phyloP scores from a whole-genome alignment of 139 green algal species.

The Edaphochlamys debaryana region DNA sequence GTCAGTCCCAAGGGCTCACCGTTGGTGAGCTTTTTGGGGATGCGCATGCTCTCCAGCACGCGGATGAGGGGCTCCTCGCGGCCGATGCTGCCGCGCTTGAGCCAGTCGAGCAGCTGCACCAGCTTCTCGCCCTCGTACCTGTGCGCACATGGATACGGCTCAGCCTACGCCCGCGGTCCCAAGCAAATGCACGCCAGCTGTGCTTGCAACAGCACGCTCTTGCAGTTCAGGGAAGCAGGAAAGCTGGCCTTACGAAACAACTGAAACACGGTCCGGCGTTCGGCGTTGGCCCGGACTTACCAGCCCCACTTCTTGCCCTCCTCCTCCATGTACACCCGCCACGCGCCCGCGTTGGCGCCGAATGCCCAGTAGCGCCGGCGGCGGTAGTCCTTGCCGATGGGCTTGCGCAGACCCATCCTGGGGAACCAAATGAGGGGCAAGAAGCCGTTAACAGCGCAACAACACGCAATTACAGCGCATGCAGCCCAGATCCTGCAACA shows the following conservation, averaged over 20 bases:
- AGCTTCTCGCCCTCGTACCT: conserved; percentile 62
- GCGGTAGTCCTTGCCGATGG: conserved; percentile 73
- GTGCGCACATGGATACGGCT: no score
- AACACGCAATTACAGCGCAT: not conserved
- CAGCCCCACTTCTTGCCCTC: conserved; percentile 68
- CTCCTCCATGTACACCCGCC: conserved; percentile 78
- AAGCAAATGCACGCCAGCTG: no score
- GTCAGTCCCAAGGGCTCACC: no score
- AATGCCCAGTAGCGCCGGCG: conserved; percentile 86
- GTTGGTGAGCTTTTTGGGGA: conserved; percentile 53
- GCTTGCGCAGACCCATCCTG: conserved; percentile 73
- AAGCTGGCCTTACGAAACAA: no score
- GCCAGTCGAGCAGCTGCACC: conserved; percentile 48
- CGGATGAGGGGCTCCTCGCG: conserved; percentile 64
- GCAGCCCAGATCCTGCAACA: no score
- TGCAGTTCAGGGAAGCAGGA: no score
- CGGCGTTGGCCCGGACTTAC: no score
- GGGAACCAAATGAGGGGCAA: not conserved
- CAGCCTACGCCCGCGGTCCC: no score
- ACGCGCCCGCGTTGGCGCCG: conserved; percentile 69
- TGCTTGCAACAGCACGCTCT: no score
- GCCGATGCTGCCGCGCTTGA: conserved; percentile 57
- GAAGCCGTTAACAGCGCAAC: not conserved
- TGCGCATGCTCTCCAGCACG: conserved; percentile 61
- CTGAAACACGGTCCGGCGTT: no score